Base-by-base conservation (phyloP, 352 stramenopile genomes). In the Globisporangium mamillatum region DNA sequence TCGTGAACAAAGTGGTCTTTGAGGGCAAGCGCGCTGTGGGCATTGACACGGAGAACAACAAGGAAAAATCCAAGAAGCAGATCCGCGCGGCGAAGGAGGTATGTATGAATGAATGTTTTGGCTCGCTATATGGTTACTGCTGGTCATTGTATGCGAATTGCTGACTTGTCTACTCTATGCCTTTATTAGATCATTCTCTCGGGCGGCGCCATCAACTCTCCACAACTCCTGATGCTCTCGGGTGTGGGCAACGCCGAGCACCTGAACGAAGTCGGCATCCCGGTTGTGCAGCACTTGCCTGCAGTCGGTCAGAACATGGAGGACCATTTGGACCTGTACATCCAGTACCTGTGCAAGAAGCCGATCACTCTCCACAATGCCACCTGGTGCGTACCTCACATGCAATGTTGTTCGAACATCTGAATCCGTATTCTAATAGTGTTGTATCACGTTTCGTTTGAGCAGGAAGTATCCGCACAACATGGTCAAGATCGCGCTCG, bases 281-380 rank as follows among this genome's bases (percentile, higher is more conserved):
- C 88, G 1, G 67, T 95, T 20, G 80, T 96, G 32, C 80, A 93
- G 34, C 75, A 96, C 68, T 22, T 93, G 50, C 84, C 88, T 7
- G 87, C 87, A 10, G 88, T 97, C 18, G 90, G 90, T 22, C 76
- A 92, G 64, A 95, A 97, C 77, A 89, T 97, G 81, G 88, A 97
- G 66, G 90, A 97, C 67, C 90, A 97, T 67, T 60, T 97, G 32
- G 90, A 96, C 60, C 68, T 96, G 56, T 97, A 96, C 73, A 78
- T 97, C 64, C 88, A 97, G 75, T 97, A 95, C 80, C 72, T 81
- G 67, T 96, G 86, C 76, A 94, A 88, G 53, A 86, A 96, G 75
- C 89, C 89, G 25, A 94, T 96, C 58, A 96, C 88, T 62, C 83
- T 97, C 25, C 90, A 96, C 73, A 93, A 95, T 64, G 87, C 90